Percentiles rank a stretch among this genome's conserved stretches.
These are phyloP conservation scores for Cladosporium velox DNA, from an alignment of 2,329 filamentous ascomycete genomes.

Conservation along the genomic window DNA sequence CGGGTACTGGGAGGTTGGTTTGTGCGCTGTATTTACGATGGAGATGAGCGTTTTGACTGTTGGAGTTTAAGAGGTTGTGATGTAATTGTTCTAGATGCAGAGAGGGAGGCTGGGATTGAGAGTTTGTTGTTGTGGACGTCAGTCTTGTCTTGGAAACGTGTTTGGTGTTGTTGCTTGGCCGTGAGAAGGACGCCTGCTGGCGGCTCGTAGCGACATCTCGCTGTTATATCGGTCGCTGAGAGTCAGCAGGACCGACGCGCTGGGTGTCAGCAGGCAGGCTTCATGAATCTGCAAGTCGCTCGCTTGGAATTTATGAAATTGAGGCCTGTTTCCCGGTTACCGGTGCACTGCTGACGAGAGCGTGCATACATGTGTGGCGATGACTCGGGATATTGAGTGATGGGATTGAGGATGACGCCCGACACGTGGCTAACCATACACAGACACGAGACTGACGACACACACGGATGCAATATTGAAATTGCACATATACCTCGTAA, in stretches of 20 bases:
- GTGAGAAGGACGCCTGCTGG: not conserved
- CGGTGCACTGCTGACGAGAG: not conserved
- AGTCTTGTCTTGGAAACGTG: not conserved
- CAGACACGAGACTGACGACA: not conserved
- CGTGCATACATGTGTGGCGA: not conserved
- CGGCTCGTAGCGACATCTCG: not conserved
- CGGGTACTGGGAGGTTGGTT: not conserved
- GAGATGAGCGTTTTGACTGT: not conserved
- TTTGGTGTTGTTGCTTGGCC: not conserved
- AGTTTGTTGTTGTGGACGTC: not conserved
- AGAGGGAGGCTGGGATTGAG: not conserved
- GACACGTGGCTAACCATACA: not conserved
- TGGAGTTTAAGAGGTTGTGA: not conserved
- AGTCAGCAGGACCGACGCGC: not conserved
- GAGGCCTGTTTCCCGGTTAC: slow-evolving; percentile 1
- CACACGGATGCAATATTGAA: slow-evolving; percentile 5
- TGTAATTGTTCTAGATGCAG: not conserved
- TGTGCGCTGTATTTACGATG: no score
- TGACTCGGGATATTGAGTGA: not conserved
- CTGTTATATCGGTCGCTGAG: not conserved
- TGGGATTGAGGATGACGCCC: not conserved
- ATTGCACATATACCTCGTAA: not conserved
- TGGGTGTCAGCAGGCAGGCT: slow-evolving; percentile 2
- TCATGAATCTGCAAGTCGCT: slow-evolving; percentile 8
- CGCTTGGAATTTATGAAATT: not conserved